phyloP scores from a whole-genome alignment of 371 early-diverging fungal species.

The Mucor indicus region DNA sequence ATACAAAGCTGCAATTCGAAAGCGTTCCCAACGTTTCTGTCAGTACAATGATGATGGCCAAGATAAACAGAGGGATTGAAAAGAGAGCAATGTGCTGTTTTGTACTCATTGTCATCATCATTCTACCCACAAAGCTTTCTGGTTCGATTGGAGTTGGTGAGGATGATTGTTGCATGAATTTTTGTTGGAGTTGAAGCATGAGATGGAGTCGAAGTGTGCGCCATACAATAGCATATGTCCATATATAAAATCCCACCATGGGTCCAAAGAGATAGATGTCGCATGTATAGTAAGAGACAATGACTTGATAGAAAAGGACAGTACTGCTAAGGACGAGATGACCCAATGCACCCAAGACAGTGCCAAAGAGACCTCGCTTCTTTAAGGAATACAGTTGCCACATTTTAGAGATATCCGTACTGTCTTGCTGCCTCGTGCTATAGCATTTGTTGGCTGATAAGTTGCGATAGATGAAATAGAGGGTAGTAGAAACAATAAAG shows the following conservation, averaged over 20 bases:
- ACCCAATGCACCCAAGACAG: conserved; percentile 6
- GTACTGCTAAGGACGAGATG: conserved; percentile 6
- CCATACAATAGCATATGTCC: conserved; percentile 15
- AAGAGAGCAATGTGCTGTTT: not conserved
- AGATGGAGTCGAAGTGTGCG: conserved; percentile 10
- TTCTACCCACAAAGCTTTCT: conserved; percentile 1
- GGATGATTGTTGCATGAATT: not conserved
- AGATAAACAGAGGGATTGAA: not conserved
- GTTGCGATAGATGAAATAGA: conserved; percentile 4
- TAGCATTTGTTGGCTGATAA: not conserved
- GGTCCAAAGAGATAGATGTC: conserved; percentile 17
- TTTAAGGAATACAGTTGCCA: conserved; percentile 15
- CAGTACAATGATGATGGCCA: not conserved
- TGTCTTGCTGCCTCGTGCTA: not conserved
- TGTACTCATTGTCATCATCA: not conserved
- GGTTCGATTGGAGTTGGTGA: not conserved
- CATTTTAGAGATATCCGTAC: conserved; percentile 2
- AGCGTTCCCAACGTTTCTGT: not conserved
- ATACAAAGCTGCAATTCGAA: not conserved
- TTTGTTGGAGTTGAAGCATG: conserved; percentile 1
- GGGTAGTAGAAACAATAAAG: conserved; percentile 5
- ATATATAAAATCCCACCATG: conserved; percentile 7
- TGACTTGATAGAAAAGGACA: conserved; percentile 2
- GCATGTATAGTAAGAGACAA: conserved; percentile 3
- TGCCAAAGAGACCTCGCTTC: conserved; percentile 9